phyloP scores from a whole-genome alignment of 2,329 filamentous ascomycete species.

The Scedosporium aurantiacum region DNA sequence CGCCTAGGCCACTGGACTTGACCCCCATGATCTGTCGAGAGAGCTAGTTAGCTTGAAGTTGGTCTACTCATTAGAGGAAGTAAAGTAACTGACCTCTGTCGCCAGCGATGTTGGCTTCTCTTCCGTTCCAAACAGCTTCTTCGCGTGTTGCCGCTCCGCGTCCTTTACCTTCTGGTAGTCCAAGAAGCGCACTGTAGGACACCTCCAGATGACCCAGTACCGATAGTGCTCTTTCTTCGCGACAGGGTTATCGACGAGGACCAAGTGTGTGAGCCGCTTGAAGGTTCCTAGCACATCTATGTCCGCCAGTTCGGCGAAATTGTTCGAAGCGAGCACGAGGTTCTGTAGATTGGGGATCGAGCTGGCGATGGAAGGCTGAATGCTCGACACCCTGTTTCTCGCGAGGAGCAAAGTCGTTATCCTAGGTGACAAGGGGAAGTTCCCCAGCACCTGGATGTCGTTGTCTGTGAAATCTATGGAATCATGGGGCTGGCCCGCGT shows the following conservation, averaged over 20 bases:
- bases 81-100: slow-evolving; percentile 40
- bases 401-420: slow-evolving; percentile 80
- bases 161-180: slow-evolving; percentile 90
- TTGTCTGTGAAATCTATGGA: slow-evolving; percentile 98
- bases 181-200: slow-evolving; percentile 75
- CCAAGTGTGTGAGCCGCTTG: slow-evolving; percentile 63
- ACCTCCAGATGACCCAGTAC: slow-evolving; percentile 81
- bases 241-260: slow-evolving; percentile 78
- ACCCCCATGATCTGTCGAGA: slow-evolving; percentile 59
- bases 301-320: slow-evolving; percentile 73
- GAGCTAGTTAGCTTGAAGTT: slow-evolving; percentile 5
- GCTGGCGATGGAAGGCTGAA: slow-evolving; percentile 64
- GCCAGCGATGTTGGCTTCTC: slow-evolving; percentile 73
- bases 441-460: slow-evolving; percentile 78
- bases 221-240: slow-evolving; percentile 92
- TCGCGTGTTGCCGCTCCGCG: slow-evolving; percentile 64
- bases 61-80: background rate
- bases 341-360: slow-evolving; percentile 74
- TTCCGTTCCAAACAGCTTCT: slow-evolving; percentile 70
- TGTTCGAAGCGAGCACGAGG: slow-evolving; percentile 74
- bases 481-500: slow-evolving; percentile 64
- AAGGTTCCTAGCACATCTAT: slow-evolving; percentile 68
- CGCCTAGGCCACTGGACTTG: slow-evolving; percentile 58
- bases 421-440: slow-evolving; percentile 86
- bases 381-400: slow-evolving; percentile 73